Evolutionary conservation across 148 eudicot species (phyloP).

Genomic region (Chenopodium album): DNA sequence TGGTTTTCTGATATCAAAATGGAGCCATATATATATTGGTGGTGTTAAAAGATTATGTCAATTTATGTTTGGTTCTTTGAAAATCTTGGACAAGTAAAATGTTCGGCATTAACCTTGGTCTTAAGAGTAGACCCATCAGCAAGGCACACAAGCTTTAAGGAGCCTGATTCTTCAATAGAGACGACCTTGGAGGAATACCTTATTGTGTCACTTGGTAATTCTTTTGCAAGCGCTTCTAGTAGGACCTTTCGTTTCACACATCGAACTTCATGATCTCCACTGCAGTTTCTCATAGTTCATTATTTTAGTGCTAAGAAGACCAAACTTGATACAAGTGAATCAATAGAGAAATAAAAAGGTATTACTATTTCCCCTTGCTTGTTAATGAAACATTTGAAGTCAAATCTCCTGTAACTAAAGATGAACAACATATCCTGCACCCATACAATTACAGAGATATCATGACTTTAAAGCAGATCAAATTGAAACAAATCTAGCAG

Average conservation of each 20-base stretch:
- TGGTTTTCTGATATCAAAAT: too few species aligned
- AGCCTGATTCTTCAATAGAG: constrained; percentile 43
- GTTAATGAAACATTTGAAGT: constrained; percentile 4
- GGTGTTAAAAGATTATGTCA: too few species aligned
- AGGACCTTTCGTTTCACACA: constrained; percentile 44
- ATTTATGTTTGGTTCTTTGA: too few species aligned
- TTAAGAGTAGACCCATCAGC: constrained; percentile 48
- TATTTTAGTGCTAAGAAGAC: not conserved
- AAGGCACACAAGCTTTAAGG: constrained; percentile 46
- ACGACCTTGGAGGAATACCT: constrained; percentile 65
- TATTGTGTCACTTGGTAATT: constrained; percentile 52
- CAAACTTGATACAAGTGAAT: too few species aligned
- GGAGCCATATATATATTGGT: too few species aligned
- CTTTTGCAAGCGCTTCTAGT: constrained; percentile 51
- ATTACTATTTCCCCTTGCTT: constrained; percentile 12
- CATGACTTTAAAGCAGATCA: not conserved
- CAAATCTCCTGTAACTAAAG: constrained; percentile 36
- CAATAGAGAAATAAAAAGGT: too few species aligned
- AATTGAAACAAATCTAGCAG: not conserved
- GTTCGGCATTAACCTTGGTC: constrained; percentile 40
- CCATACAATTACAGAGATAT: not conserved
- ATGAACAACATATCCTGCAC: constrained; percentile 32
- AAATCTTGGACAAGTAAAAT: not conserved
- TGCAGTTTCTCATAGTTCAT: constrained; percentile 1
- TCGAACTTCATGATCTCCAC: constrained; percentile 49